Conservation (phyloP, 2,329 filamentous ascomycete genomes). For the Fusarium sp. region DNA sequence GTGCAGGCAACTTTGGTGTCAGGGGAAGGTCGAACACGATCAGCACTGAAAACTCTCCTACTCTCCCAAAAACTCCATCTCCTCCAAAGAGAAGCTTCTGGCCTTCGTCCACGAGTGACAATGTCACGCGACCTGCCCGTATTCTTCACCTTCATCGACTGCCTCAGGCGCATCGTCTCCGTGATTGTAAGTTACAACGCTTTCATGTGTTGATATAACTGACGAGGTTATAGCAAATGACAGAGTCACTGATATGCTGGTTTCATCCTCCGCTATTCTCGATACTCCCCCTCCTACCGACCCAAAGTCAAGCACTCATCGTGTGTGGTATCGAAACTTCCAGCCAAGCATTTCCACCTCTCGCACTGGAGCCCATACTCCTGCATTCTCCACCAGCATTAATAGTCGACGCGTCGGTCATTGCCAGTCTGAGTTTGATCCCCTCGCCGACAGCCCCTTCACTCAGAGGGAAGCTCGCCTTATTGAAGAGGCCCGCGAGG, state of each 20-base stretch:
- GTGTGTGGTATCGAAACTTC: conserved; percentile 22
- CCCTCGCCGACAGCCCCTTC: conserved; percentile 38
- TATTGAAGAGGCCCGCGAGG: conserved; percentile 45
- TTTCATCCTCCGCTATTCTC: conserved; percentile 41
- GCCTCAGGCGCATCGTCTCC: conserved; percentile 10
- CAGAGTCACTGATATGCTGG: conserved; percentile 33
- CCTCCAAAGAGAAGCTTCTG: conserved; percentile 27
- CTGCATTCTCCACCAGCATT: conserved; percentile 39
- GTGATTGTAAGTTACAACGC: conserved; percentile 30
- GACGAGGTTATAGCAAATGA: conserved; percentile 28
- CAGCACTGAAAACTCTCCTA: conserved; percentile 44
- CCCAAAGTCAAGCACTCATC: background rate
- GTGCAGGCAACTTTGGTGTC: conserved; percentile 38
- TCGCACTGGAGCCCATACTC: conserved; percentile 23
- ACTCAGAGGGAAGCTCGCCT: conserved; percentile 44
- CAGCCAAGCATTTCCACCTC: conserved; percentile 7
- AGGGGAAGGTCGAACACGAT: conserved; percentile 43
- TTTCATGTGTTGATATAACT: background rate
- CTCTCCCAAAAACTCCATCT: conserved; percentile 40
- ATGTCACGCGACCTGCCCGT: conserved; percentile 21
- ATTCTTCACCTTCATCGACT: conserved; percentile 16
- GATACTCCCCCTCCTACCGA: conserved; percentile 26
- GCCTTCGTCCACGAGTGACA: background rate
- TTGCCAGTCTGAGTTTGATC: background rate
- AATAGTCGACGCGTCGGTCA: conserved; percentile 20